Evolutionary conservation across 2,329 filamentous ascomycete species (phyloP), one percentile per base, ranked within the genome.

Genomic region (Fonsecaea nubica): DNA sequence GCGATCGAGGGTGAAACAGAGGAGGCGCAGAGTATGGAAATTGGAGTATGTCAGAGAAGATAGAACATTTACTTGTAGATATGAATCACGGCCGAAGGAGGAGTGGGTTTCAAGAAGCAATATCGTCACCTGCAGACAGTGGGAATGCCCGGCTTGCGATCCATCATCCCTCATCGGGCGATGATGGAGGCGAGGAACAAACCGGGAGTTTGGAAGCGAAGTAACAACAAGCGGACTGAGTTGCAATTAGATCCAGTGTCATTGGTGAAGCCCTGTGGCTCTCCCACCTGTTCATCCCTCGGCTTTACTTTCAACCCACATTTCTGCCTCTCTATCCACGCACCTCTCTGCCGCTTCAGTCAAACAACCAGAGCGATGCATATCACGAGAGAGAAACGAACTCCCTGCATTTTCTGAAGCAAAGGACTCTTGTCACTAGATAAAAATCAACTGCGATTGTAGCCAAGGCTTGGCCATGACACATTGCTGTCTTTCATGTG

Each of bases 191-290:
- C 45, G 21, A 50, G 45, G 45, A 55, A 63, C 50, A 66, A 66
- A 62, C 64, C 58, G 64, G 64, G 64, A 56, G 50, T 65, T 55
- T 62, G 35, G 52, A 65, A 61, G 57, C 63, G 63, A 57, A 45
- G 32, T 25, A 13, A 8, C 15, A 15, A 10, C 3, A 50, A 50
- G 45, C 45, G 45, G 45, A 50, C 18, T 50, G 45, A 50, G 18
- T 50, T 50, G 40, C 40, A 50, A 50, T 50, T 30, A 13, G 12
- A 50, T 15, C 18, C 18, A 50, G 9, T 50, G 21, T 50, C 21
- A 50, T 50, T 50, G 45, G 45, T 50, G 45, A 50, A 13, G 45
- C 13, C 4, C 30, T 4, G 21, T 50, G 2, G 21, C 18, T 4
- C 18, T 50, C 45, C 45, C 45, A 10, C 18, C 45, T 50, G 45